Evolutionary conservation across 2,329 filamentous ascomycete genomes (phyloP).

Genomic region (Alternaria hordeiaustralica): DNA sequence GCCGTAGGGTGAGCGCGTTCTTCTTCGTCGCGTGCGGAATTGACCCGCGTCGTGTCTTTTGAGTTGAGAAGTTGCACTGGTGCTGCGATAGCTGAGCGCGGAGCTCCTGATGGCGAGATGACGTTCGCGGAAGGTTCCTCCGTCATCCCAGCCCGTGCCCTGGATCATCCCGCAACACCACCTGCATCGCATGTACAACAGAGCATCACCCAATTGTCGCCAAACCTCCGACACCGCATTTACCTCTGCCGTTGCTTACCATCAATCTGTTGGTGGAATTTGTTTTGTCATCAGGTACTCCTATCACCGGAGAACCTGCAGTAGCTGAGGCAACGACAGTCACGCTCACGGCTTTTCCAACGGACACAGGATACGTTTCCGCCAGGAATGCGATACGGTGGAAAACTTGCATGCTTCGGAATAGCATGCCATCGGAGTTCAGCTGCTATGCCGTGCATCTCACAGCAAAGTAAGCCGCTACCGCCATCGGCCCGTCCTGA

Average conservation of each 20-base stretch:
- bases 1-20: background rate
- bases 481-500: conserved; percentile 20
- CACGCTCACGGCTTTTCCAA: background rate
- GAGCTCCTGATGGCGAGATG: background rate
- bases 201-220: background rate
- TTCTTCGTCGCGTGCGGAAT: background rate
- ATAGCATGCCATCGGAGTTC: background rate
- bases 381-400: background rate
- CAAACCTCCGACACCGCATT: background rate
- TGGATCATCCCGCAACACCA: background rate
- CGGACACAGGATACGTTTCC: background rate
- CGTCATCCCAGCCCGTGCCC: background rate
- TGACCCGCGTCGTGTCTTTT: background rate
- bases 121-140: conserved; percentile 1
- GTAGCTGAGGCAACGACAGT: background rate
- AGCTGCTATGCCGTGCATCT: background rate
- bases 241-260: background rate
- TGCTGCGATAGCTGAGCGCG: background rate
- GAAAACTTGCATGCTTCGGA: conserved; percentile 4
- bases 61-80: background rate
- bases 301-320: background rate
- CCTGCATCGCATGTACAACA: background rate
- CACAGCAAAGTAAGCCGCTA: conserved; percentile 8
- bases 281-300: background rate
- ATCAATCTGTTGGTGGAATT: background rate